A percentile compares a stretch with the other conserved stretches of the same genome.
These are phyloP conservation scores for Priceomyces castillae DNA, from an alignment of 805 yeast species.

Conservation along the genomic window DNA sequence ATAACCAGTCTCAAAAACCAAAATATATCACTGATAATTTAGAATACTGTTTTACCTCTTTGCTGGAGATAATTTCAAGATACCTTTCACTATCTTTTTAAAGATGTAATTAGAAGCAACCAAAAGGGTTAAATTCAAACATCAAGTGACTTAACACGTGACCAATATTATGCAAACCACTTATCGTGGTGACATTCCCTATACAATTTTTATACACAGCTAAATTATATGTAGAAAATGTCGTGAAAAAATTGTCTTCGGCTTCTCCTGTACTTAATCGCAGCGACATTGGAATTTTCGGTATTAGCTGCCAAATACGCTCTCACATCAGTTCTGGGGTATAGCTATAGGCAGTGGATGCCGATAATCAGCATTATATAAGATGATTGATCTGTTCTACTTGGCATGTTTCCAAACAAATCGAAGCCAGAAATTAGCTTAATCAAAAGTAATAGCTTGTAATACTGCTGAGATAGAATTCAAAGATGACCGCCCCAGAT, in stretches of 20 bases:
- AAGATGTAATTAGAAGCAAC: not conserved
- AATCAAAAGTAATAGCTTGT: not conserved
- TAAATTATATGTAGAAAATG: too few relatives aligned
- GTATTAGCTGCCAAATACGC: constrained; percentile 1
- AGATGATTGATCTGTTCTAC: not conserved
- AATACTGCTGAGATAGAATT: too few relatives aligned
- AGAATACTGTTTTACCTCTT: too few relatives aligned
- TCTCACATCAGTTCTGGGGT: not conserved
- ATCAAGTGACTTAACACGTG: not conserved
- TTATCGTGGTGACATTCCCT: too few relatives aligned
- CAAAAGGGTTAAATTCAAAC: not conserved
- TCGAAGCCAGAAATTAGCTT: too few relatives aligned
- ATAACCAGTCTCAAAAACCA: too few relatives aligned
- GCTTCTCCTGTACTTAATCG: not conserved
- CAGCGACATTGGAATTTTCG: not conserved
- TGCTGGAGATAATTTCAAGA: too few relatives aligned
- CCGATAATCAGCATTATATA: constrained; percentile 11
- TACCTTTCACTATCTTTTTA: too few relatives aligned
- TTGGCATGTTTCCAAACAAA: not conserved
- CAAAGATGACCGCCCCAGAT: constrained; percentile 28
- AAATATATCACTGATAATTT: too few relatives aligned
- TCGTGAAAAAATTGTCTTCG: too few relatives aligned
- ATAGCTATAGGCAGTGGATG: constrained; percentile 17
- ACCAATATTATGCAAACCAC: not conserved
- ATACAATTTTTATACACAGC: too few relatives aligned